Evolutionary conservation across 129 eudicot genomes (phyloP), one percentile per base, ranked within the genome.

Genomic region (Escallonia herrerae): DNA sequence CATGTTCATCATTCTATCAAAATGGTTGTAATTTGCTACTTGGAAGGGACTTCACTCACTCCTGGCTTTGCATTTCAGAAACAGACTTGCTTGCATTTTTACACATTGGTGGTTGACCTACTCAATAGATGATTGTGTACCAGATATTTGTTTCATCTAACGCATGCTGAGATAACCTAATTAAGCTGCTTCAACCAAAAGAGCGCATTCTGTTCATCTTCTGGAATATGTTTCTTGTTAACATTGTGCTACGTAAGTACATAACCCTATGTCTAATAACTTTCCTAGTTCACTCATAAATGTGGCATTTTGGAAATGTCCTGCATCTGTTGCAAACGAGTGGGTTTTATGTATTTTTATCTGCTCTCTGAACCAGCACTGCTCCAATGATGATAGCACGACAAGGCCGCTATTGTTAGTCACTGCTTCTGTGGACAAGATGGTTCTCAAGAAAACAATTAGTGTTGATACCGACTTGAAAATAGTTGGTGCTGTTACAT

Each of bases 341-440:
- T 59, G n/a, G 3, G 40, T 9, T n/a, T 3, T 13, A 40, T 57
- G 5, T 58, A 10, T 40, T 63, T 39, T 44, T 51, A 12, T 62
- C 46, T 22, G 42, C 41, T 10, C 58, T 40, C 37, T 58, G 33
- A 40, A 62, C 52, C 96, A 91, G 98, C 98, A 91, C 62, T 88
- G 96, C 76, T 85, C 76, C n/a, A 66, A 77, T 71, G 77, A 83
- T 69, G 86, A 77, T 53, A 67, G 81, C 68, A 85, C 76, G 63
- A 83, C 82, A 38, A 80, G 86, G 33, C 83, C 98, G 10, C 58
- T 88, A 62, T 56, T 91, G 77, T 77, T 91, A 50, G 98, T 91
- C 48, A 91, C 96, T 41, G 98, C 98, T 68, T 91, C 96, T 45
- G 98, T 88, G 72, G 98, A 91, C 80, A 91, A 70, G 80, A 88